These are phyloP conservation scores for Plantago elongata DNA, from an alignment of 257 asterid species.

Conservation along the genomic window DNA sequence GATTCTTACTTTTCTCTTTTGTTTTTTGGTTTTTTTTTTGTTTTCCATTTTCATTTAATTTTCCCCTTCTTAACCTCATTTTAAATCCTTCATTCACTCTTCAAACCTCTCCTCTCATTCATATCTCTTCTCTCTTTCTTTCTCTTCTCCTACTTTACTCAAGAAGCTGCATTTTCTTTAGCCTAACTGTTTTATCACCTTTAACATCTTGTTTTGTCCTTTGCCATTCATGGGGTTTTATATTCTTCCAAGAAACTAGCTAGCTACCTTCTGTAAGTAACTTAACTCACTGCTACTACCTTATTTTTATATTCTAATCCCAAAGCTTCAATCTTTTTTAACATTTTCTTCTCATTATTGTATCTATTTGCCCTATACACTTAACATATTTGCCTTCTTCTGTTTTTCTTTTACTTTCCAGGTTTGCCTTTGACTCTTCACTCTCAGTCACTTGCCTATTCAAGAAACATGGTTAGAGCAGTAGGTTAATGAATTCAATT, in stretches of 20 bases:
- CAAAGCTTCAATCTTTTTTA: neutral
- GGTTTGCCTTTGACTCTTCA: conserved; percentile 24
- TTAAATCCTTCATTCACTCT: conserved; percentile 58
- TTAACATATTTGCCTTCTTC: conserved; percentile 4
- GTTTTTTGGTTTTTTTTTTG: conserved; percentile 1
- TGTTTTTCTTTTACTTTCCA: conserved; percentile 11
- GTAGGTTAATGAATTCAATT: conserved; percentile 13
- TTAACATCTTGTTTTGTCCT: neutral
- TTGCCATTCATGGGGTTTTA: too few species aligned
- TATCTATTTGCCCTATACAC: neutral
- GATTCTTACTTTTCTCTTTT: neutral
- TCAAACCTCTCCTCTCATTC: conserved; percentile 26
- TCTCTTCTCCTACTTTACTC: neutral
- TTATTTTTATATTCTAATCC: too few species aligned
- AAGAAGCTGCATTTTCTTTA: conserved; percentile 19
- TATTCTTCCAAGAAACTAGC: too few species aligned
- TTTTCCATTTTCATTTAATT: conserved; percentile 19
- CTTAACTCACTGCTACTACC: neutral
- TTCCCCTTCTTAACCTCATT: conserved; percentile 64
- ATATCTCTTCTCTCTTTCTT: conserved; percentile 21
- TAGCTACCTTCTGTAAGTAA: too few species aligned
- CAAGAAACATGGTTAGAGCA: conserved; percentile 24
- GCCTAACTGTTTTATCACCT: neutral
- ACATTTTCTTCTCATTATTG: neutral
- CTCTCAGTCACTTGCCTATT: conserved; percentile 23